Conservation (phyloP, 2,329 filamentous ascomycete genomes). For the Laburnicola sp. region DNA sequence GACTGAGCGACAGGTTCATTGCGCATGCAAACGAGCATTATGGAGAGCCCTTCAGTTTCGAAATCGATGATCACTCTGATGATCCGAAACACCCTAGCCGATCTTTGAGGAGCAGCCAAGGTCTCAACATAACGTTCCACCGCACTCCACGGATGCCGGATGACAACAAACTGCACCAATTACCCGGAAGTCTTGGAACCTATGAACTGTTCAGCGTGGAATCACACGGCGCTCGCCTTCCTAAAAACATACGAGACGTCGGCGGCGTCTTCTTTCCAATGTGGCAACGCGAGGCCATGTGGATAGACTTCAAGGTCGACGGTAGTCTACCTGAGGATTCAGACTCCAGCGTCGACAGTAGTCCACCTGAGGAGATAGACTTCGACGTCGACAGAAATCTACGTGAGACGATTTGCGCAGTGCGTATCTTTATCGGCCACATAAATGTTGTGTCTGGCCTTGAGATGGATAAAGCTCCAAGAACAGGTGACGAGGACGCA, state of each 20-base stretch:
- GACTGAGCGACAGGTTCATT: constrained; percentile 1
- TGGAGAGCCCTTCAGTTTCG: background rate
- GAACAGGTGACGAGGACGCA: background rate
- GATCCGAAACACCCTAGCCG: background rate
- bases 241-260: constrained; percentile 40
- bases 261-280: constrained; percentile 53
- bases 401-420: constrained; percentile 28
- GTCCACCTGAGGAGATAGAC: too few species aligned
- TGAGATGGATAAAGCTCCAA: constrained; percentile 4
- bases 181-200: constrained; percentile 4
- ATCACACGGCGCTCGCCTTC: constrained; percentile 36
- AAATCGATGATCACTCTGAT: background rate
- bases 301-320: too few species aligned
- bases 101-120: background rate
- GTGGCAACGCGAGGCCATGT: constrained; percentile 50
- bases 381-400: constrained; percentile 20
- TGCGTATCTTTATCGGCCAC: constrained; percentile 46
- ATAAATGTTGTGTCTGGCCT: constrained; percentile 48
- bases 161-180: constrained; percentile 1
- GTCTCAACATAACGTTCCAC: constrained; percentile 4
- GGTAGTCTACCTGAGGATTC: too few species aligned
- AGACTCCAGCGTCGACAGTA: too few species aligned
- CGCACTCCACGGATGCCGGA: constrained; percentile 4
- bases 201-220: constrained; percentile 1
- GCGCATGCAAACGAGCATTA: background rate